Evolutionary conservation across 306 rosid genomes (phyloP).

Genomic region (Acacia crassicarpa): DNA sequence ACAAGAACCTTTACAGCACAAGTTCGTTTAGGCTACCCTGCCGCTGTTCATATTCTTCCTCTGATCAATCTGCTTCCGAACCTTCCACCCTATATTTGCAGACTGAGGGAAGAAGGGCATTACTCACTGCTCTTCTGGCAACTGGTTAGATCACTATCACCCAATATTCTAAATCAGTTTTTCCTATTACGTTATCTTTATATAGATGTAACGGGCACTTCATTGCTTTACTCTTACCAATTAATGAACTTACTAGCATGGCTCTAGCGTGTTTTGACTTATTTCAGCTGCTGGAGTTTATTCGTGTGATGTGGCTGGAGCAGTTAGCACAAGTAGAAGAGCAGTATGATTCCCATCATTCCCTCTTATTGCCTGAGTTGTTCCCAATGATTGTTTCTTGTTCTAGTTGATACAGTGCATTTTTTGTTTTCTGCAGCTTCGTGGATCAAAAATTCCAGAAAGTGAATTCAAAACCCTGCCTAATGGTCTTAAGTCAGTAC

Average conservation of each 20-base stretch:
- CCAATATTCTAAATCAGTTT: background rate
- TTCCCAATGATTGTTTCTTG: slow-evolving; percentile 10
- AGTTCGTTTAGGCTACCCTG: slow-evolving; percentile 40
- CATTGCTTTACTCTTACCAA: background rate
- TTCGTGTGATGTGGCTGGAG: slow-evolving; percentile 49
- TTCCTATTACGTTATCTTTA: background rate
- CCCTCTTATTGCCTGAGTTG: background rate
- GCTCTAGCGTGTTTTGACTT: background rate
- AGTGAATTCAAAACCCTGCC: slow-evolving; percentile 85
- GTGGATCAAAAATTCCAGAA: slow-evolving; percentile 73
- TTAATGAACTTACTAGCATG: background rate
- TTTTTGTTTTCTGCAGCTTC: slow-evolving; percentile 31
- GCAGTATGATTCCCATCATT: slow-evolving; percentile 39
- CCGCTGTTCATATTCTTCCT: slow-evolving; percentile 52
- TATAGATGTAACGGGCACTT: background rate
- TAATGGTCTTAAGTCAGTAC: slow-evolving; percentile 86
- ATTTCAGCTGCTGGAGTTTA: slow-evolving; percentile 45
- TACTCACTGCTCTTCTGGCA: slow-evolving; percentile 61
- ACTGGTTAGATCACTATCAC: slow-evolving; percentile 52
- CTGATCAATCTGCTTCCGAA: slow-evolving; percentile 32
- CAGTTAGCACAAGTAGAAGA: slow-evolving; percentile 61
- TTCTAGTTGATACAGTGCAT: slow-evolving; percentile 13
- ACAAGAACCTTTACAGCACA: slow-evolving; percentile 40
- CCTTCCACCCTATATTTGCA: slow-evolving; percentile 38
- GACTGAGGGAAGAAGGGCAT: slow-evolving; percentile 74